A percentile compares a stretch with the other conserved stretches of the same genome.
Evolutionary conservation across 2,329 filamentous ascomycete genomes (phyloP).

Genomic region (Penicillium frequentans): DNA sequence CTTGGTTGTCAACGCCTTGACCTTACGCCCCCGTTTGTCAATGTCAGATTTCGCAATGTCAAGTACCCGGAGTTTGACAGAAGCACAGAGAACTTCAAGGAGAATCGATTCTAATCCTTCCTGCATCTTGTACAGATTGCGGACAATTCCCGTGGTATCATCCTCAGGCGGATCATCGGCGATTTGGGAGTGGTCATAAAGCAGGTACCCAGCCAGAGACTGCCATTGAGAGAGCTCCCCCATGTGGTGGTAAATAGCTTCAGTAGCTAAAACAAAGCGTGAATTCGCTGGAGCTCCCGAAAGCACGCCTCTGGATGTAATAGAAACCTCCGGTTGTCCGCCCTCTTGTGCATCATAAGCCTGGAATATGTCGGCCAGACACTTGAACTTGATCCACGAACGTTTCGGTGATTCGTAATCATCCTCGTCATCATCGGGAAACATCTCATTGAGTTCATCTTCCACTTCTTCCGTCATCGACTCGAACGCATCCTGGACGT

Average conservation of each 20-base stretch:
- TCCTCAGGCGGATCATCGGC: constrained; percentile 54
- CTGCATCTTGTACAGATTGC: constrained; percentile 69
- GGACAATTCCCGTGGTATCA: constrained; percentile 64
- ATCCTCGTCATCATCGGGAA: constrained; percentile 69
- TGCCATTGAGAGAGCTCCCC: constrained; percentile 85
- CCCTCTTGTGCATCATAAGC: constrained; percentile 71
- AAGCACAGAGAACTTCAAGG: constrained; percentile 80
- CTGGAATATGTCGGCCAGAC: constrained; percentile 77
- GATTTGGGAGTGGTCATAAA: constrained; percentile 82
- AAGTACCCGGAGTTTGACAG: constrained; percentile 72
- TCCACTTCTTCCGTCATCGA: constrained; percentile 80
- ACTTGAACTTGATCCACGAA: constrained; percentile 91
- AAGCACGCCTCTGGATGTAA: constrained; percentile 40
- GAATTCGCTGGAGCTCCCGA: constrained; percentile 71
- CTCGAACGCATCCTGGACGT: constrained; percentile 78
- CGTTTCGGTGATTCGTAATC: constrained; percentile 73
- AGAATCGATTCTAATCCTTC: constrained; percentile 80
- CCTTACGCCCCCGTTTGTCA: constrained; percentile 56
- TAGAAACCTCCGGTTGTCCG: constrained; percentile 28
- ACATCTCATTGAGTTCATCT: constrained; percentile 73
- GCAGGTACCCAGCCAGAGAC: constrained; percentile 79
- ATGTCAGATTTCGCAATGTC: constrained; percentile 63
- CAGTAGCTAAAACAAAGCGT: constrained; percentile 79
- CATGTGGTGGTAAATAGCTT: constrained; percentile 80
- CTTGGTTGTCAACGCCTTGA: constrained; percentile 62